Percentiles rank a stretch among this genome's conserved stretches.
Evolutionary conservation across 1,284 basidiomycete genomes (phyloP).

Genomic region (Moniliella sp.): DNA sequence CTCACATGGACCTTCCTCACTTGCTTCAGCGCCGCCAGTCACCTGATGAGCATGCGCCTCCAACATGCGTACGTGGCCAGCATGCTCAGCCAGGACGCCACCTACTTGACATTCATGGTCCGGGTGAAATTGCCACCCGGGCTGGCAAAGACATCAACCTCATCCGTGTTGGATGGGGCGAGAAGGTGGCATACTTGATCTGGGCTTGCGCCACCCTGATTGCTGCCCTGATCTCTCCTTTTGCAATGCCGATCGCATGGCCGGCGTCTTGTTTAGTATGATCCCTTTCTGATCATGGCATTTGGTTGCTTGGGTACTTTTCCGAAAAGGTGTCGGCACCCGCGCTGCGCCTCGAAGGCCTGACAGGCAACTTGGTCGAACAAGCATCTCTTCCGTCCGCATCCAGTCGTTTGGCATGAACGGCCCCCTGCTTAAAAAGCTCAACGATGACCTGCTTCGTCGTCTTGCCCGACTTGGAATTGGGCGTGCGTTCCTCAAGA

Average conservation of each 20-base stretch:
- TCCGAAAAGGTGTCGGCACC: conserved; percentile 23
- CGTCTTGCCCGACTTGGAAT: not conserved
- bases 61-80: conserved; percentile 42
- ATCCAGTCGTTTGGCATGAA: conserved; percentile 36
- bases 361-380: conserved; percentile 35
- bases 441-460: conserved; percentile 11
- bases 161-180: conserved; percentile 35
- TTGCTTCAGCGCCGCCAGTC: conserved; percentile 28
- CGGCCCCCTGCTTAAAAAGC: conserved; percentile 22
- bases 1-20: conserved; percentile 25
- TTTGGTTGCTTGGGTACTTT: conserved; percentile 28
- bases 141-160: conserved; percentile 59
- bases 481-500: not conserved
- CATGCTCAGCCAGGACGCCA: conserved; percentile 57
- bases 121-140: conserved; percentile 64
- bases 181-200: conserved; percentile 35
- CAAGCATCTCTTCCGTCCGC: conserved; percentile 36
- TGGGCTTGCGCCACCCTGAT: conserved; percentile 30
- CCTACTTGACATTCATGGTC: conserved; percentile 69
- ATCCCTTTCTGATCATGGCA: conserved; percentile 32
- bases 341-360: conserved; percentile 31
- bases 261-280: conserved; percentile 35
- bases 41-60: conserved; percentile 39
- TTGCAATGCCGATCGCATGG: conserved; percentile 30
- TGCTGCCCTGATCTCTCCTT: conserved; percentile 34